Conservation (phyloP, 441 rosid species). For the Pelargonium cotyledonis region DNA sequence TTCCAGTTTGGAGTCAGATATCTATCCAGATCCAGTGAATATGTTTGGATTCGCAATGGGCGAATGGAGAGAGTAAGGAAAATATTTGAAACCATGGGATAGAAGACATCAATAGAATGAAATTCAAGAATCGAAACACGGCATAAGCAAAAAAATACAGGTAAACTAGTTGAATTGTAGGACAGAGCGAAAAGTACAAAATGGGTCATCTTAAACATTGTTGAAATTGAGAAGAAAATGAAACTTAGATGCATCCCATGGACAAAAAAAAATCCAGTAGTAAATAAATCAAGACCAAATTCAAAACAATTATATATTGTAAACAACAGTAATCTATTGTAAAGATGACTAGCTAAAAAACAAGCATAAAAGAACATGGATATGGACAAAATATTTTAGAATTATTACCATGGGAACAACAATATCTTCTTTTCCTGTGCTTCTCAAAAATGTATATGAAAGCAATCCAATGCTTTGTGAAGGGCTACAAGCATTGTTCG, state of each 20-base stretch:
- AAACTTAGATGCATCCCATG: not conserved
- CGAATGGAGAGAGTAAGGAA: too few species aligned
- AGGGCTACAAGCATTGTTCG: slow-evolving; percentile 40
- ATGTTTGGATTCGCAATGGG: too few species aligned
- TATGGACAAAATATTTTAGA: not conserved
- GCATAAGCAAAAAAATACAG: too few species aligned
- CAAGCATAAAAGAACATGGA: not conserved
- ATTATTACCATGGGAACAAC: slow-evolving; percentile 90
- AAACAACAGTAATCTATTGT: not conserved
- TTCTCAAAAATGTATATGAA: slow-evolving; percentile 79
- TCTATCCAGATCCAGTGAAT: too few species aligned
- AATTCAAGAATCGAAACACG: too few species aligned
- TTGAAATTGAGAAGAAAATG: not conserved
- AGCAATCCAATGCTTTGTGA: slow-evolving; percentile 90
- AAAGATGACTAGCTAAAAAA: not conserved
- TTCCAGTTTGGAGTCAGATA: too few species aligned
- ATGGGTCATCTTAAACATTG: not conserved
- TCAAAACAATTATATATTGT: not conserved
- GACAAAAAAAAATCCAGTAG: not conserved
- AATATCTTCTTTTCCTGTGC: slow-evolving; percentile 91
- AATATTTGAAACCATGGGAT: too few species aligned
- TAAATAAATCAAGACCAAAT: not conserved
- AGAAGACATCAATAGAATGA: too few species aligned
- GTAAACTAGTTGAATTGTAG: not conserved
- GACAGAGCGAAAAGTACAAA: not conserved